Evolutionary conservation across 108 stramenopile genomes (phyloP), one percentile per base, ranked within the genome.

Genomic region (Cyclotella kingstonii): DNA sequence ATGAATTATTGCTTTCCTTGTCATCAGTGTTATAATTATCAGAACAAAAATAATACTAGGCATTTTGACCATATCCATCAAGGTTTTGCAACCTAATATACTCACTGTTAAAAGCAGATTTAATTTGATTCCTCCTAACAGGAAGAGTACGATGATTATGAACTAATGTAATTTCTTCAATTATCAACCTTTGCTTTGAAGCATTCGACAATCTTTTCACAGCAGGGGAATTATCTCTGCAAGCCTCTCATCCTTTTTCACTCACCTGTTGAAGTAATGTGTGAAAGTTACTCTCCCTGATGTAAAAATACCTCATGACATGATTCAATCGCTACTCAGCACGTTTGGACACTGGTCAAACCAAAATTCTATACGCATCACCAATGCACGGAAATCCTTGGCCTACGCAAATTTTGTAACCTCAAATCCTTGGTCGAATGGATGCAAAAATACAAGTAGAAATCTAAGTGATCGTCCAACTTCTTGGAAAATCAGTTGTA

Each of bases 401-500:
- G 39, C 42, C 56, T 8, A 59, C 58, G 30, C 58, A 43, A 12
- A 59, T 59, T 59, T 59, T 59, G 42, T 29, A 59, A 21, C 30
- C 15, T 28, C 58, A 26, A 30, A 60, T 60, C 44, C 44, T 27
- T 25, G 44, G 28, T 19, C 18, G 27, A n/a, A 46, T 46, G 26
- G 44, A 44, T 0, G 28, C 15, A 6, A 60, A 30, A 25, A 60
- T 45, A 27, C 28, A 7, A 29, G 42, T 1, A 45, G 59, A 45
- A 7, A 45, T 14, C n/a, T 42, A 14, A 12, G 27, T 10, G 59
- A 14, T 12, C 54, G 34, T 36, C 38, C 54, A 10, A 2, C 54
- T 55, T 34, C 54, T 35, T 35, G 38, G 54, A 38, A 19, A 53
- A 17, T 57, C 6, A 11, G 26, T 40, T 31, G 56, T 5, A 57